Evolutionary conservation across 345 rosid species (phyloP).

Genomic region (Hibiscus trionum): DNA sequence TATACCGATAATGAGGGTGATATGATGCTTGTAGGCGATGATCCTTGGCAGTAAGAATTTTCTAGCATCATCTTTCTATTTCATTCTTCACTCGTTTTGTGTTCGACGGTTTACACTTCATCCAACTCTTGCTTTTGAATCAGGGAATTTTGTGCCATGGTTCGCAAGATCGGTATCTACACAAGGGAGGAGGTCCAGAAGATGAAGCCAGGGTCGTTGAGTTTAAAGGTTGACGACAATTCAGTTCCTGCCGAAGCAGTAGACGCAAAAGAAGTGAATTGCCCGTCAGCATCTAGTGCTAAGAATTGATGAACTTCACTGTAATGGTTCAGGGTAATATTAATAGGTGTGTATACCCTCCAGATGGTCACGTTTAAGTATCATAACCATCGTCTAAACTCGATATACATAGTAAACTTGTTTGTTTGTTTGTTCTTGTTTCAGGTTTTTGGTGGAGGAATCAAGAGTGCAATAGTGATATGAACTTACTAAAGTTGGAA

Average conservation of each 20-base stretch:
- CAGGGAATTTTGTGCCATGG: conserved; percentile 85
- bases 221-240: conserved; percentile 37
- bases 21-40: conserved; percentile 93
- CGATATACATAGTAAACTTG: background rate
- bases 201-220: conserved; percentile 53
- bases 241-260: conserved; percentile 22
- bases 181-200: conserved; percentile 73
- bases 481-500: background rate
- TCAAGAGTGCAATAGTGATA: background rate
- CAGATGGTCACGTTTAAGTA: no score
- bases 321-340: conserved; percentile 11
- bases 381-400: no score
- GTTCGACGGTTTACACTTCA: background rate
- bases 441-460: conserved; percentile 3
- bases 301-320: conserved; percentile 22
- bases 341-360: background rate
- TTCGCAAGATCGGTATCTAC: conserved; percentile 52
- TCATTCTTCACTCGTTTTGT: background rate
- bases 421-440: background rate
- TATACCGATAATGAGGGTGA: conserved; percentile 85
- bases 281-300: conserved; percentile 25
- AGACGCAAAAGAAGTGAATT: conserved; percentile 35
- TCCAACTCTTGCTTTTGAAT: background rate
- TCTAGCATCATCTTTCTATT: background rate
- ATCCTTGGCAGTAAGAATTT: conserved; percentile 82